Percentiles rank a stretch among this genome's conserved stretches.
phyloP scores from a whole-genome alignment of 768 basidiomycete species.

The Piloderma croceum region DNA sequence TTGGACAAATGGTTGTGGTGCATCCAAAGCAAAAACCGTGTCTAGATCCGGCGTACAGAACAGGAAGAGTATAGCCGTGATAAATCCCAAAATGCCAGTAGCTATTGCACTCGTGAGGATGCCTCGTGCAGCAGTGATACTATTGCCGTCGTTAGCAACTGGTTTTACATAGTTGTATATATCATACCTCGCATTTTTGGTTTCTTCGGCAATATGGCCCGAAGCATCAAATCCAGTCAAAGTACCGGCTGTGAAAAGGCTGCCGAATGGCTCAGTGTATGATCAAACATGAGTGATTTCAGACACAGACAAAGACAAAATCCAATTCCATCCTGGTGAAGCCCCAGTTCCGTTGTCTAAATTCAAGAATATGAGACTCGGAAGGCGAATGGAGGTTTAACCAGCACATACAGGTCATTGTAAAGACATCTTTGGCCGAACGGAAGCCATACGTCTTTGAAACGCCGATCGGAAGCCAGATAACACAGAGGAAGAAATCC shows the following conservation, averaged over 20 bases:
- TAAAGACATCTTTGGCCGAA: slow-evolving; percentile 78
- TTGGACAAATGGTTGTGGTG: slow-evolving; percentile 89
- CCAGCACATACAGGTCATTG: slow-evolving; percentile 57
- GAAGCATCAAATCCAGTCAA: slow-evolving; percentile 89
- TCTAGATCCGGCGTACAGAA: slow-evolving; percentile 82
- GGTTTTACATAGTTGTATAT: background rate
- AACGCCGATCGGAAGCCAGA: slow-evolving; percentile 92
- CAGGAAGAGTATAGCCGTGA: slow-evolving; percentile 72
- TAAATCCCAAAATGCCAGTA: slow-evolving; percentile 75
- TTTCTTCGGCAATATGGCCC: slow-evolving; percentile 86
- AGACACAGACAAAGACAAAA: slow-evolving; percentile 68
- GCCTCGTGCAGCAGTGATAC: slow-evolving; percentile 75
- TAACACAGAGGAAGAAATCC: slow-evolving; percentile 82
- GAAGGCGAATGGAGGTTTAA: background rate
- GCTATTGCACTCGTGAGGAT: slow-evolving; percentile 74
- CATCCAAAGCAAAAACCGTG: slow-evolving; percentile 65
- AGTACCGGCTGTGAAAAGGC: slow-evolving; percentile 82
- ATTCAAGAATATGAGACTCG: slow-evolving; percentile 1
- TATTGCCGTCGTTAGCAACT: slow-evolving; percentile 17
- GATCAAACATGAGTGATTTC: slow-evolving; percentile 2
- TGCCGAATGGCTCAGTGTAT: slow-evolving; percentile 18
- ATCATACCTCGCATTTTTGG: slow-evolving; percentile 65
- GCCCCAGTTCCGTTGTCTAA: slow-evolving; percentile 90
- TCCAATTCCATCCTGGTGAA: slow-evolving; percentile 86
- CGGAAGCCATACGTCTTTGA: slow-evolving; percentile 87